Conservation (phyloP, 2,329 filamentous ascomycete genomes). For the Pseudogymnoascus pannorum region DNA sequence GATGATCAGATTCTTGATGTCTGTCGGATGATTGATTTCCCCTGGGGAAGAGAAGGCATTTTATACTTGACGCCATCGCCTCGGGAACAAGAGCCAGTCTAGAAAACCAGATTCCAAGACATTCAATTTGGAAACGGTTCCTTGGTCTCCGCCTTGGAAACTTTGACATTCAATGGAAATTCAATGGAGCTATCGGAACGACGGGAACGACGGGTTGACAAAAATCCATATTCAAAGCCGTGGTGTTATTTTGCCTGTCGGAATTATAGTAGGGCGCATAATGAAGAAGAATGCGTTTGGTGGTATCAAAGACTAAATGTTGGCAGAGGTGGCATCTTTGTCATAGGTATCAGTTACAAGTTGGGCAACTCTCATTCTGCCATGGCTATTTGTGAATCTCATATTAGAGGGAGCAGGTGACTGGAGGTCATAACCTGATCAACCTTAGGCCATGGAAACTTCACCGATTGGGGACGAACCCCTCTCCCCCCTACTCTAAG, state of each 20-base stretch:
- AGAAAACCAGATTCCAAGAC: not conserved
- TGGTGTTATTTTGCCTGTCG: not conserved
- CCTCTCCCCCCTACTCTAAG: not conserved
- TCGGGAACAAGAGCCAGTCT: not conserved
- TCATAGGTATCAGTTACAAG: not conserved
- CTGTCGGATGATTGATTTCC: not conserved
- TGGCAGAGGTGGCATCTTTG: not conserved
- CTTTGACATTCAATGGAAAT: not conserved
- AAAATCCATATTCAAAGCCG: not conserved
- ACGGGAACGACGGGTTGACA: not conserved
- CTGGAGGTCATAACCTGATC: not conserved
- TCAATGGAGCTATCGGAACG: not conserved
- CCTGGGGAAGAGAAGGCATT: not conserved
- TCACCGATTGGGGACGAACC: not conserved
- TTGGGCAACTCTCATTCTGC: not conserved
- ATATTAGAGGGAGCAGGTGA: conserved; percentile 1
- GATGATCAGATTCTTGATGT: not conserved
- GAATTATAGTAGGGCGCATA: conserved; percentile 7
- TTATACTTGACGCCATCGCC: not conserved
- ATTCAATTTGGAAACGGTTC: not conserved
- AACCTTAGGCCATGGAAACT: not conserved
- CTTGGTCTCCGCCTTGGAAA: not conserved
- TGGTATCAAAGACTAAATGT: not conserved
- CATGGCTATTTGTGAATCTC: not conserved
- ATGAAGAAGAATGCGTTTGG: not conserved